Evolutionary conservation across 2,329 filamentous ascomycete species (phyloP), one percentile per base, ranked within the genome.

Genomic region (Penicillium sp.): DNA sequence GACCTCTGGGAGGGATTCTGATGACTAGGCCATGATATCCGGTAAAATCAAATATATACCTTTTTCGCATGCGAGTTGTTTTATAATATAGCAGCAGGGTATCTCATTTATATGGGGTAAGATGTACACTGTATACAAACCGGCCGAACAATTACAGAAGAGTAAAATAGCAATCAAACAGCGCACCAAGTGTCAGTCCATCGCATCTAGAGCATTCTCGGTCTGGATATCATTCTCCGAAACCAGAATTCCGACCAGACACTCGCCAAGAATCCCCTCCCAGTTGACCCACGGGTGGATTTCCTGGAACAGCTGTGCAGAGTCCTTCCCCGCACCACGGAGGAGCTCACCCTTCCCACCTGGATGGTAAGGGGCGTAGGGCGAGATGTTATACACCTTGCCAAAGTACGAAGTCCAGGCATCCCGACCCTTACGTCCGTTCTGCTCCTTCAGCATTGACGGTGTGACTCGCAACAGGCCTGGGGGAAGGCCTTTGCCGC

Each of bases 381-480:
- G 91, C 0, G 87, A 88, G 55, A 99, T 87, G 68, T 97, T 97
- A 76, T 97, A 99, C 29, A 97, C 93, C 66, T 89, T 89, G 1
- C 93, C 92, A 57, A 90, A 88, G 57, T 96, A 87, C 1, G 86
- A 89, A 57, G 89, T 95, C 94, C 94, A 99, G 0, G 92, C 91
- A 66, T 96, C 90, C 58, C 83, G 86, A 9, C 91, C 91, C 68
- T 88, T 89, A 31, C 93, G 85, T 0, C 93, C 93, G 38, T 89
- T 95, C 74, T 91, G 86, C 38, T 78, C 75, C 69, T 87, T 88
- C 13, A 99, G 80, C 81, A 90, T 84, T 6, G 86, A 86, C 1
- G 93, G 92, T 6, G 92, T 90, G 35, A 99, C 91, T 44, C 89
- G 86, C 76, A 79, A 85, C 80, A 55, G 82, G 64, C 57, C 88